Percentiles rank a stretch among this genome's conserved stretches.
These are phyloP conservation scores for Leishmania turanica DNA, from an alignment of 208 protist species.

Conservation along the genomic window DNA sequence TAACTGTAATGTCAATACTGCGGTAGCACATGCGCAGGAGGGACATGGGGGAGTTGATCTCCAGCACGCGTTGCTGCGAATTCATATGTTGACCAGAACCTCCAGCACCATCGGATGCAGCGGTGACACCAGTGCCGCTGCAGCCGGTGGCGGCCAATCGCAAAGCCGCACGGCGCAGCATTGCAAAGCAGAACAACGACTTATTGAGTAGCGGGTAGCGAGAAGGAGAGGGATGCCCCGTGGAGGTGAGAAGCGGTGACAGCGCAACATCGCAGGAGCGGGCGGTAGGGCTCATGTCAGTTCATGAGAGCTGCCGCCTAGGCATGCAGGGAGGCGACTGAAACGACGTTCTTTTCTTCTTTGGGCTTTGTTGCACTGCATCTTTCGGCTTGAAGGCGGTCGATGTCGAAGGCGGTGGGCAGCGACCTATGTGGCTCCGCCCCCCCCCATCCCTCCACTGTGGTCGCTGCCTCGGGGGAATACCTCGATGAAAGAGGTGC, in stretches of 20 bases:
- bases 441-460: not conserved
- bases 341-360: not conserved
- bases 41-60: constrained; percentile 77
- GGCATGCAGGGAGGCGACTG: not conserved
- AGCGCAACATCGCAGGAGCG: not conserved
- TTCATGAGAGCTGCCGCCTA: not conserved
- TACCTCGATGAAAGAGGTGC: not conserved
- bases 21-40: constrained; percentile 92
- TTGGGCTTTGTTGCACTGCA: not conserved
- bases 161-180: constrained; percentile 16
- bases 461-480: not conserved
- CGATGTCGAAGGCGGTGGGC: not conserved
- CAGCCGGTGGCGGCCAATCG: constrained; percentile 1
- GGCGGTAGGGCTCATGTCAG: not conserved
- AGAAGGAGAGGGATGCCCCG: not conserved
- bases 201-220: not conserved
- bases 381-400: not conserved
- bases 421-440: not conserved
- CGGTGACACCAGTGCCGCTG: not conserved
- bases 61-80: constrained; percentile 79
- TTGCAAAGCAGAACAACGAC: not conserved
- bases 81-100: constrained; percentile 50
- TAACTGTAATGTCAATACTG: constrained; percentile 90
- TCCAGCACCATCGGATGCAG: not conserved
- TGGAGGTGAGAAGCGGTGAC: not conserved